A percentile compares a stretch with the other conserved stretches of the same genome.
These are phyloP conservation scores for Penicillium expansum DNA, from an alignment of 2,329 filamentous ascomycete genomes.

Conservation along the genomic window DNA sequence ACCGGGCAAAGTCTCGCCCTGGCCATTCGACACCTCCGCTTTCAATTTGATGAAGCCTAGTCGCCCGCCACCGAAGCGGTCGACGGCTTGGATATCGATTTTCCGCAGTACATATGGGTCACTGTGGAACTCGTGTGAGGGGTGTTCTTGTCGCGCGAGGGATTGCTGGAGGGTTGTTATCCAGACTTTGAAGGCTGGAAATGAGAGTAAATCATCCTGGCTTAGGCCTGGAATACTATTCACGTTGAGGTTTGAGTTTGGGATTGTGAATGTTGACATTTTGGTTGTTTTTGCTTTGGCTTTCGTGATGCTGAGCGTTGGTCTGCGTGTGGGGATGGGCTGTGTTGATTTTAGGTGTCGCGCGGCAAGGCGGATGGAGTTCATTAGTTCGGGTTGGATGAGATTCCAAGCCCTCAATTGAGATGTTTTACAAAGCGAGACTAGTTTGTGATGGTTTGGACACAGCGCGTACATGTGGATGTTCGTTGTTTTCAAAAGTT, in stretches of 20 bases:
- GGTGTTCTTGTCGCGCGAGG: conserved; percentile 46
- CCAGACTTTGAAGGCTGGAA: conserved; percentile 57
- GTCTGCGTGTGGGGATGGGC: background rate
- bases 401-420: background rate
- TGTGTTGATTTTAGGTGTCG: conserved; percentile 1
- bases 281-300: background rate
- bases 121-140: conserved; percentile 51
- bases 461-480: background rate
- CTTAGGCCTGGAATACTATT: conserved; percentile 45
- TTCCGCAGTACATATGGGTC: conserved; percentile 51
- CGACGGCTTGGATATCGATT: conserved; percentile 55
- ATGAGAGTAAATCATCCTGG: conserved; percentile 47
- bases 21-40: conserved; percentile 52
- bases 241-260: conserved; percentile 38
- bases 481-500: background rate
- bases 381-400: background rate
- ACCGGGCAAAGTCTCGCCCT: conserved; percentile 53
- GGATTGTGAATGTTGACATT: conserved; percentile 47
- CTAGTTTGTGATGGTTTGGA: background rate
- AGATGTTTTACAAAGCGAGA: background rate
- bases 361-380: background rate
- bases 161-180: conserved; percentile 50
- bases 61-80: conserved; percentile 50
- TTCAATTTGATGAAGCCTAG: conserved; percentile 59
- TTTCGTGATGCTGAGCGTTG: background rate